These are phyloP conservation scores for Mortierella sp. DNA, from an alignment of 371 early-diverging fungal genomes.

Conservation along the genomic window DNA sequence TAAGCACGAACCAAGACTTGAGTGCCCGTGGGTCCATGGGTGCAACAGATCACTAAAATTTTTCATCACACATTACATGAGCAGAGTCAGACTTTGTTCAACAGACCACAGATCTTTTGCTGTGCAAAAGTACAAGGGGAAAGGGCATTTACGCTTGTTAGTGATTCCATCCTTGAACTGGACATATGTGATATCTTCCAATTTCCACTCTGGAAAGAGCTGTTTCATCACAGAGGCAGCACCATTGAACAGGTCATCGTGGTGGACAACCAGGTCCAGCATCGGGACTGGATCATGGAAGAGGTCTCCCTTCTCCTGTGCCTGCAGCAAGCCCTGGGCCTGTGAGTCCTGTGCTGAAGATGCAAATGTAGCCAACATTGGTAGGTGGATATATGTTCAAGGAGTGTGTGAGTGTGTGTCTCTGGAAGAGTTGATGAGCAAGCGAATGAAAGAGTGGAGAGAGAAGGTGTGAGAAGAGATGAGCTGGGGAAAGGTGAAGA, in stretches of 20 bases:
- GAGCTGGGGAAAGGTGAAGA: not conserved
- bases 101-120: no score
- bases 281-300: slow-evolving; percentile 40
- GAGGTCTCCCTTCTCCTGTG: slow-evolving; percentile 30
- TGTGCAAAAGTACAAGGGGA: no score
- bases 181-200: slow-evolving; percentile 65
- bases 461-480: not conserved
- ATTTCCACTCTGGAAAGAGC: slow-evolving; percentile 84
- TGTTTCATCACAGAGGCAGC: slow-evolving; percentile 63
- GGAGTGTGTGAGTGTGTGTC: no score
- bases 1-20: slow-evolving; percentile 89
- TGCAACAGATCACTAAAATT: slow-evolving; percentile 78
- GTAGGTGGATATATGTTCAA: no score
- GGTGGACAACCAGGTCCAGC: slow-evolving; percentile 64
- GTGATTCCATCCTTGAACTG: slow-evolving; percentile 95
- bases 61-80: no score
- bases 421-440: slow-evolving; percentile 1
- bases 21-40: slow-evolving; percentile 66
- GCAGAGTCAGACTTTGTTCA: no score
- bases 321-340: no score
- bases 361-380: slow-evolving; percentile 38
- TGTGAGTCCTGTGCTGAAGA: not conserved
- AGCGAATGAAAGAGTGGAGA: not conserved
- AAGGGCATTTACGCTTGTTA: slow-evolving; percentile 88
- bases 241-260: slow-evolving; percentile 71